A percentile compares a stretch with the other conserved stretches of the same genome.
Conservation (phyloP, 1,284 basidiomycete species). For the Cutaneotrichosporon mucoides region DNA sequence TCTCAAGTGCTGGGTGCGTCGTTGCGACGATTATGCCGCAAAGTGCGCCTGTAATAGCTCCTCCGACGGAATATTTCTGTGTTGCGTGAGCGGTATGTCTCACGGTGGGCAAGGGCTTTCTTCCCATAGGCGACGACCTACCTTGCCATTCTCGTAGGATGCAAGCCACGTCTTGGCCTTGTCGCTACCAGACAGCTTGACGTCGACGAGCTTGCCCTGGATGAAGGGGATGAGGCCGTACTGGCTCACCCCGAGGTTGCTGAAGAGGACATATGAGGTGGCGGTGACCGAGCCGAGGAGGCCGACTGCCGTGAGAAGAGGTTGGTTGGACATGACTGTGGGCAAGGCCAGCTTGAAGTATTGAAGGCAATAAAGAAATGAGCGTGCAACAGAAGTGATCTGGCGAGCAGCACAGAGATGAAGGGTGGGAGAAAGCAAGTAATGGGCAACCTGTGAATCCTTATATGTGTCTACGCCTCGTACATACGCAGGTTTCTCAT, state of each 20-base stretch:
- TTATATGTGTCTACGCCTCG: too few species aligned
- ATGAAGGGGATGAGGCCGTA: slow-evolving; percentile 27
- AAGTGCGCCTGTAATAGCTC: slow-evolving; percentile 4
- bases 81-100: neutral
- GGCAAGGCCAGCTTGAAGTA: neutral
- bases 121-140: neutral
- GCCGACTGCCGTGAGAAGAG: slow-evolving; percentile 15
- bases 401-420: too few species aligned
- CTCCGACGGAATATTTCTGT: neutral
- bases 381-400: neutral
- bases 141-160: slow-evolving; percentile 19
- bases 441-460: too few species aligned
- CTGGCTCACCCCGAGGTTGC: slow-evolving; percentile 19
- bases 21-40: slow-evolving; percentile 18
- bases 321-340: neutral
- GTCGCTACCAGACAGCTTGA: slow-evolving; percentile 3
- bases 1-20: slow-evolving; percentile 15
- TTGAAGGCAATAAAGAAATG: neutral
- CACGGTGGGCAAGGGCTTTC: too few species aligned
- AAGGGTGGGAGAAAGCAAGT: too few species aligned
- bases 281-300: slow-evolving; percentile 20
- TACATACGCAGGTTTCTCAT: too few species aligned
- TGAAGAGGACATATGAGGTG: slow-evolving; percentile 28
- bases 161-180: slow-evolving; percentile 17
- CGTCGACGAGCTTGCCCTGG: slow-evolving; percentile 13